A percentile compares a stretch with the other conserved stretches of the same genome.
Conservation (phyloP, 1,284 basidiomycete species). For the Wolfiporia cocos region DNA sequence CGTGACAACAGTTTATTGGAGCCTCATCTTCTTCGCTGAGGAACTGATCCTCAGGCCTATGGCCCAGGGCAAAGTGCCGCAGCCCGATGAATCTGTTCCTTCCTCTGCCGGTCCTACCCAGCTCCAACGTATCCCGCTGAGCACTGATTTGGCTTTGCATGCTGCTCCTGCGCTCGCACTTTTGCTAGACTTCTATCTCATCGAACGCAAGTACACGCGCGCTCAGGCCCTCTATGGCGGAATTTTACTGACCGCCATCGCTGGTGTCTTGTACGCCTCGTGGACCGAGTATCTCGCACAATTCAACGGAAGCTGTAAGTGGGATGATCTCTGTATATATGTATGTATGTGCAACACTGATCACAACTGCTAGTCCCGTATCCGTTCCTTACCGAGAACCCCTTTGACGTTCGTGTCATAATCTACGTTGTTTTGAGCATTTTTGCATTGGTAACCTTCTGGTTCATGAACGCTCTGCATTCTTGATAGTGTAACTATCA, state of each 20-base stretch:
- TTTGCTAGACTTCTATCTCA: conserved; percentile 63
- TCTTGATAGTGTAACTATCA: too few relatives aligned
- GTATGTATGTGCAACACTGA: background rate
- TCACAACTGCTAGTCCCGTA: conserved; percentile 56
- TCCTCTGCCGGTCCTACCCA: conserved; percentile 30
- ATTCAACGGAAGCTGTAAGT: conserved; percentile 62
- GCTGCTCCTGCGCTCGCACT: conserved; percentile 56
- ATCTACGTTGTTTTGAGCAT: conserved; percentile 54
- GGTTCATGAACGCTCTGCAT: conserved; percentile 44
- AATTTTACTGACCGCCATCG: conserved; percentile 35
- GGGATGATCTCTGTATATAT: background rate
- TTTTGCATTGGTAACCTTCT: conserved; percentile 54
- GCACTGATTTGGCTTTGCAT: conserved; percentile 64
- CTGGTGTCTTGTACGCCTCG: conserved; percentile 47
- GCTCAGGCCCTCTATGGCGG: conserved; percentile 39
- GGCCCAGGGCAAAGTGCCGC: conserved; percentile 10
- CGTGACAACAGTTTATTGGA: conserved; percentile 72
- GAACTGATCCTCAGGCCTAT: conserved; percentile 40
- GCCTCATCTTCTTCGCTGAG: conserved; percentile 47
- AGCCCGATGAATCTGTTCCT: conserved; percentile 24
- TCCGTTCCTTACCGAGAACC: conserved; percentile 68
- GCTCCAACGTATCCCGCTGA: conserved; percentile 49
- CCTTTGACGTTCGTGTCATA: conserved; percentile 42
- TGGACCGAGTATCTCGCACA: conserved; percentile 70
- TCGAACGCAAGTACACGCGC: conserved; percentile 57